A percentile compares a stretch with the other conserved stretches of the same genome.
Evolutionary conservation across 1,284 basidiomycete genomes (phyloP).

Genomic region (Moesziomyces sp.): DNA sequence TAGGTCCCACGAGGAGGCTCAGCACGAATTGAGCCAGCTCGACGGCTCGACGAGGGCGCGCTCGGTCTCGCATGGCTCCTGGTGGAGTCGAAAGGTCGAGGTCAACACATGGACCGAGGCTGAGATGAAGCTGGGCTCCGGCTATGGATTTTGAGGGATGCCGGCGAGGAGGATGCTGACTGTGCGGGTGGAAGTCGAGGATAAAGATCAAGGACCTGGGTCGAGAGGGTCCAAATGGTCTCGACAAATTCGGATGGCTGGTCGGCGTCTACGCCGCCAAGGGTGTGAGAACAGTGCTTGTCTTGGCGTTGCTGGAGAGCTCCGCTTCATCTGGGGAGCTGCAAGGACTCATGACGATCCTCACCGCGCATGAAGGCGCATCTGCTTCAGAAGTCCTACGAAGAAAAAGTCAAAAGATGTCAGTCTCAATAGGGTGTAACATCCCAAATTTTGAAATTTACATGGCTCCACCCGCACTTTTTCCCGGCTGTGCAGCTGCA

Average conservation of each 20-base stretch:
- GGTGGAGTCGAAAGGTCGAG: neutral
- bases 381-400: too few relatives aligned
- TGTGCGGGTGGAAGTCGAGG: neutral
- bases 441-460: too few relatives aligned
- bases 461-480: neutral
- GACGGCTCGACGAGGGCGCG: slow-evolving; percentile 3
- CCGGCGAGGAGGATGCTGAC: neutral
- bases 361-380: neutral
- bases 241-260: neutral
- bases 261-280: neutral
- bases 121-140: neutral
- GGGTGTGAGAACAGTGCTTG: too few relatives aligned
- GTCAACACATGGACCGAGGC: slow-evolving; percentile 2
- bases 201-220: neutral
- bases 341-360: too few relatives aligned
- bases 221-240: neutral
- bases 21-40: slow-evolving; percentile 11
- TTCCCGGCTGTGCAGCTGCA: neutral
- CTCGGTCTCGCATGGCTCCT: slow-evolving; percentile 14
- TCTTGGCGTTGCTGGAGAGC: too few relatives aligned
- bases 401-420: too few relatives aligned
- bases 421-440: too few relatives aligned
- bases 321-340: too few relatives aligned
- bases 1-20: slow-evolving; percentile 15
- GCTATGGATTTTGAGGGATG: too few relatives aligned